Evolutionary conservation across 2,329 filamentous ascomycete species (phyloP).

Genomic region (Diaporthe eres): DNA sequence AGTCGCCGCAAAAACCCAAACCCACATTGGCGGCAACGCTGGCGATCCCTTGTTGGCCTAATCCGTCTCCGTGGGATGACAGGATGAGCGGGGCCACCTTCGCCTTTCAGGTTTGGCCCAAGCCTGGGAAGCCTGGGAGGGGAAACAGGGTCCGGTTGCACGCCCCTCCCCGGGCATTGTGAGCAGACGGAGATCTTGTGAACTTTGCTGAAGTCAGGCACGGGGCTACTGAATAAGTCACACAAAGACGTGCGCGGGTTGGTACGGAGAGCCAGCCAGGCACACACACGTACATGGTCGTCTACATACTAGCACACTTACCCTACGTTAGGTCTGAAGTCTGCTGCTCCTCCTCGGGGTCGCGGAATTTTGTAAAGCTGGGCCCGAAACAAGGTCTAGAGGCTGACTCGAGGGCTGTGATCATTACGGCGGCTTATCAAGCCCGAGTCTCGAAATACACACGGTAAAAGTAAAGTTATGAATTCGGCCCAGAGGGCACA

Average conservation of each 20-base stretch:
- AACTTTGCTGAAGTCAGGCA: conserved; percentile 30
- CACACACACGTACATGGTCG: not conserved
- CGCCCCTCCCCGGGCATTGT: conserved; percentile 10
- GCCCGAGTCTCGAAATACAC: conserved; percentile 16
- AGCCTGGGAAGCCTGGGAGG: not conserved
- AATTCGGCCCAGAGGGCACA: not conserved
- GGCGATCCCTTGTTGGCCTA: conserved; percentile 21
- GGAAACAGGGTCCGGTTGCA: not conserved
- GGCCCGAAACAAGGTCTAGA: conserved; percentile 17
- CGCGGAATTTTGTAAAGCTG: conserved; percentile 11
- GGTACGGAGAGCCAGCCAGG: not conserved
- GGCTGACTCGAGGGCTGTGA: conserved; percentile 28
- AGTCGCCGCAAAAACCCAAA: conserved; percentile 6
- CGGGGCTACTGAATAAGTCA: conserved; percentile 21
- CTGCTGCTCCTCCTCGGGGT: conserved; percentile 5
- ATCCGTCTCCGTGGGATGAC: conserved; percentile 26
- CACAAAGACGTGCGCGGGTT: not conserved
- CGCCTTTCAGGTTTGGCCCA: conserved; percentile 11
- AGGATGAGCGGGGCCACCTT: conserved; percentile 24
- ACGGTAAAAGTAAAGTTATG: conserved; percentile 21
- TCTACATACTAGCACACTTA: not conserved
- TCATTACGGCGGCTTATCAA: conserved; percentile 26
- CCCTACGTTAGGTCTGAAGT: not conserved
- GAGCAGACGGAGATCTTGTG: conserved; percentile 24
- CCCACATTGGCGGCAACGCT: conserved; percentile 22